phyloP scores from a whole-genome alignment of 2,329 filamentous ascomycete species.

The Monilinia vaccinii-corymbosi region DNA sequence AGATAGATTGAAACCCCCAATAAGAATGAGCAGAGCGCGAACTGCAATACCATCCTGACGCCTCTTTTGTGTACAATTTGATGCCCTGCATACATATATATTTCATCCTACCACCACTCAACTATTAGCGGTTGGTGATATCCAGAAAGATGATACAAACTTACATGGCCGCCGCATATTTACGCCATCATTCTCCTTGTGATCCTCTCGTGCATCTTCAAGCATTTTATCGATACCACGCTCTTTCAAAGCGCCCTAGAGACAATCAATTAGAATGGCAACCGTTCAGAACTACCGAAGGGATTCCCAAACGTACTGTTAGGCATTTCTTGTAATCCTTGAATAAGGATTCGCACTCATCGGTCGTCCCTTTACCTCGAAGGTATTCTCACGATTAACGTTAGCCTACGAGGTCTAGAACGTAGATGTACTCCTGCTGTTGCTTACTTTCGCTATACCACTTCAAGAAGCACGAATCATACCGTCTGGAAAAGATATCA shows the following conservation, averaged over 20 bases:
- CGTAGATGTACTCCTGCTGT: slow-evolving; percentile 10
- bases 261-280: slow-evolving; percentile 3
- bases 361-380: slow-evolving; percentile 69
- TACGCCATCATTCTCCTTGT: slow-evolving; percentile 74
- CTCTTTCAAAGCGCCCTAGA: slow-evolving; percentile 79
- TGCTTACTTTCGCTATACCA: slow-evolving; percentile 96
- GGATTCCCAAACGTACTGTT: slow-evolving; percentile 44
- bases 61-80: slow-evolving; percentile 4
- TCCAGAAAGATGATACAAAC: background rate
- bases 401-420: background rate
- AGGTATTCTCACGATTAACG: slow-evolving; percentile 62
- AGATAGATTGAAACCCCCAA: background rate
- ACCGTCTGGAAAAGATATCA: slow-evolving; percentile 50
- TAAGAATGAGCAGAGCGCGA: background rate
- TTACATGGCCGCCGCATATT: slow-evolving; percentile 45
- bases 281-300: background rate
- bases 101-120: background rate
- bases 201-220: slow-evolving; percentile 81
- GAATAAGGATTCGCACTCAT: slow-evolving; percentile 79
- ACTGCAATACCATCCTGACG: slow-evolving; percentile 6
- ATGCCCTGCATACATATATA: background rate
- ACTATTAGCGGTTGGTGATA: background rate
- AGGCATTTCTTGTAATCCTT: slow-evolving; percentile 83
- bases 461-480: slow-evolving; percentile 95
- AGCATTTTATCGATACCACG: slow-evolving; percentile 89